phyloP scores from a whole-genome alignment of 208 protist genomes.

The Acanthamoeba healyi region DNA sequence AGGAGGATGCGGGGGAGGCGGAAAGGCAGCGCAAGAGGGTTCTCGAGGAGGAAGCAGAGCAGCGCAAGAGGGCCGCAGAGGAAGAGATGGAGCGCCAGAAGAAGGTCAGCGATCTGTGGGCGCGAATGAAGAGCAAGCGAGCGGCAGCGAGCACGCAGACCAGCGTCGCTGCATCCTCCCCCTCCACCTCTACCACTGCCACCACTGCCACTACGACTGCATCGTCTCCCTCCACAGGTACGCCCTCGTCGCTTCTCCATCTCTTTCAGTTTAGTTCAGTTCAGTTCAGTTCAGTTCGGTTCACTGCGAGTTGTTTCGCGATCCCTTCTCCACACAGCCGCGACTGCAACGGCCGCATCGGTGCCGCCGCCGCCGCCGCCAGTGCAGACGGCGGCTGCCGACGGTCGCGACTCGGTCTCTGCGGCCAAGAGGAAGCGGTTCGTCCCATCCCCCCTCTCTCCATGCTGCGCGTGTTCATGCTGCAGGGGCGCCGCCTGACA shows the following conservation, averaged over 20 bases:
- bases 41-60: slow-evolving; percentile 25
- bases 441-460: neutral
- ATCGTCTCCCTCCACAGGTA: neutral
- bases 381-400: neutral
- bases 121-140: slow-evolving; percentile 57
- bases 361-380: neutral
- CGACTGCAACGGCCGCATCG: neutral
- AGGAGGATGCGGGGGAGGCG: neutral
- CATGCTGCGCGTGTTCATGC: neutral
- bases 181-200: neutral
- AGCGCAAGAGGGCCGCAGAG: slow-evolving; percentile 18
- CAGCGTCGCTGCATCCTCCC: neutral
- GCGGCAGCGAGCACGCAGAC: too few species aligned
- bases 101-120: slow-evolving; percentile 59
- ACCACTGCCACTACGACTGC: neutral
- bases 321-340: neutral
- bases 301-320: too few species aligned
- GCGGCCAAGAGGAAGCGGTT: slow-evolving; percentile 2
- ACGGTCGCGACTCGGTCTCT: too few species aligned
- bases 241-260: neutral
- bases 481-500: neutral
- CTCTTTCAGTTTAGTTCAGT: too few species aligned
- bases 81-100: slow-evolving; percentile 62
- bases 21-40: neutral
- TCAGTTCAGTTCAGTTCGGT: too few species aligned